Evolutionary conservation across 1,284 basidiomycete genomes (phyloP).

Genomic region (Cryptococcus sp.): DNA sequence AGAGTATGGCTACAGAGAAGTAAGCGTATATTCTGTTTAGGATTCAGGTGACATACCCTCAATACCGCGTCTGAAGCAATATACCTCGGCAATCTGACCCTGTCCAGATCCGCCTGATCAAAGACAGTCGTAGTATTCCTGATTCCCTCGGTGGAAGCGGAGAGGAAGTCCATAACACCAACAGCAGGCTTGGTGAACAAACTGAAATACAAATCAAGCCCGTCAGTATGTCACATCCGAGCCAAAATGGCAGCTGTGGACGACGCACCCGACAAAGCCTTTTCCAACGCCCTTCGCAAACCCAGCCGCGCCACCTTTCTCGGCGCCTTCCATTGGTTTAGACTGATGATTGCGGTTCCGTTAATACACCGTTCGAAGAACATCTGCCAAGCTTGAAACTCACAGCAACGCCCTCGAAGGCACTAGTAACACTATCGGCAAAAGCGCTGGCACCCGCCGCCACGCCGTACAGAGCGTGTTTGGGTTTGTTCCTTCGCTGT

Average conservation of each 20-base stretch:
- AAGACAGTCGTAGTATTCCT: constrained; percentile 99
- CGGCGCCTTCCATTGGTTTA: constrained; percentile 96
- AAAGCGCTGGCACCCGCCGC: constrained; percentile 92
- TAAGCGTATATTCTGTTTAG: neutral
- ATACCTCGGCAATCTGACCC: constrained; percentile 84
- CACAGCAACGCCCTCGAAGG: constrained; percentile 92
- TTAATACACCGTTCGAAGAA: neutral
- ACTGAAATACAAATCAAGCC: constrained; percentile 6
- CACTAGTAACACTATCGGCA: constrained; percentile 90
- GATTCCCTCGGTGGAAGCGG: constrained; percentile 96
- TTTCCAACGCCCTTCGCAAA: constrained; percentile 99
- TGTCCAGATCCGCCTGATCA: constrained; percentile 86
- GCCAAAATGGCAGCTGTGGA: too few species aligned
- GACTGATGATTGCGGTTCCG: constrained; percentile 57
- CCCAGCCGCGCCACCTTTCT: constrained; percentile 87
- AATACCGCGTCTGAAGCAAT: constrained; percentile 83
- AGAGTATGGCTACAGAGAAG: constrained; percentile 70
- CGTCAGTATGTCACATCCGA: constrained; percentile 6
- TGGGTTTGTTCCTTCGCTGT: constrained; percentile 88
- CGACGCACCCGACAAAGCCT: constrained; percentile 79
- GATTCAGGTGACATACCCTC: constrained; percentile 60
- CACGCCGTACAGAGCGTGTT: constrained; percentile 96
- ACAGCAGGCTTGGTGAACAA: constrained; percentile 91
- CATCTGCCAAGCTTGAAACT: constrained; percentile 34
- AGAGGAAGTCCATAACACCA: constrained; percentile 93